Conservation (phyloP, 2,329 filamentous ascomycete species). For the Mariannaea elegans region DNA sequence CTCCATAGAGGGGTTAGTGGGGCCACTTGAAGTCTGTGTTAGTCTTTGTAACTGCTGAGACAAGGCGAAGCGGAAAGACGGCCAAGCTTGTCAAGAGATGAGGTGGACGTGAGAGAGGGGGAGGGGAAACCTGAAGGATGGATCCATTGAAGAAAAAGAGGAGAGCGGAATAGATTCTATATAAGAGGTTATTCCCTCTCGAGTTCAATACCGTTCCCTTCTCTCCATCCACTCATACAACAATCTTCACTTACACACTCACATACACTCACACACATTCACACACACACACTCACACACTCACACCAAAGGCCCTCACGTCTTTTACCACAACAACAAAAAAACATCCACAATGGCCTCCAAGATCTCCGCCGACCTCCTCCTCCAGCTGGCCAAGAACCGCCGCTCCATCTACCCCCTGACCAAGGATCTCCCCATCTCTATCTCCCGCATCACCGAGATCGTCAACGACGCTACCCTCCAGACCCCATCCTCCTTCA, state of each 20-base stretch:
- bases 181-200: slow-evolving; percentile 5
- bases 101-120: too few species aligned
- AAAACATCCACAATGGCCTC: slow-evolving; percentile 52
- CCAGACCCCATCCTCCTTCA: slow-evolving; percentile 84
- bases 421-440: slow-evolving; percentile 65
- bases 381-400: slow-evolving; percentile 71
- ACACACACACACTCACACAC: too few species aligned
- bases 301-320: too few species aligned
- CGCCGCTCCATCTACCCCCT: slow-evolving; percentile 77
- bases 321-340: slow-evolving; percentile 23
- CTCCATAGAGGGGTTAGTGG: neutral
- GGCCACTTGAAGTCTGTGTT: neutral
- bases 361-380: slow-evolving; percentile 54
- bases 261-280: too few species aligned
- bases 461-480: slow-evolving; percentile 72
- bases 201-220: too few species aligned
- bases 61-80: too few species aligned
- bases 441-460: slow-evolving; percentile 66
- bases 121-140: too few species aligned
- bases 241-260: slow-evolving; percentile 4
- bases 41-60: too few species aligned
- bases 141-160: neutral
- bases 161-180: neutral
- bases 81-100: too few species aligned
- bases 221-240: neutral